Evolutionary conservation across 768 basidiomycete genomes (phyloP).

Genomic region (Nidularia pulvinata): DNA sequence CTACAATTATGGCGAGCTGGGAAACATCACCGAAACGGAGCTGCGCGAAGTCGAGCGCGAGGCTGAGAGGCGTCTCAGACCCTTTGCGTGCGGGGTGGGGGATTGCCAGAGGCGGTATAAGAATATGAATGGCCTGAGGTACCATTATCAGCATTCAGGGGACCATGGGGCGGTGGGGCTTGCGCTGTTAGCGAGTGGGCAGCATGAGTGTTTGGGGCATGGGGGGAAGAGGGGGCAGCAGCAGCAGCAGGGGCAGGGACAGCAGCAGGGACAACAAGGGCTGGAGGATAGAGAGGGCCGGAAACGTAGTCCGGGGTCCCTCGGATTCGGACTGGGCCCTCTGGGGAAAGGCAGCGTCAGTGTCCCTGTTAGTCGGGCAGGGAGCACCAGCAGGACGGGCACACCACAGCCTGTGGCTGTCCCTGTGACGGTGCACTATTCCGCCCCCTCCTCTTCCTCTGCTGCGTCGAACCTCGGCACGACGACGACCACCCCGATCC

Average conservation of each 20-base stretch:
- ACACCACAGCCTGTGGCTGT: slow-evolving; percentile 25
- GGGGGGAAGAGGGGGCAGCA: slow-evolving; percentile 8
- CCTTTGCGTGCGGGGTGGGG: slow-evolving; percentile 89
- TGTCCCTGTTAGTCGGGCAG: slow-evolving; percentile 31
- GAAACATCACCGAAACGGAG: slow-evolving; percentile 59
- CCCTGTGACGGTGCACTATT: slow-evolving; percentile 5
- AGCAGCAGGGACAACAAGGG: slow-evolving; percentile 10
- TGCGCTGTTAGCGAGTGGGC: slow-evolving; percentile 75
- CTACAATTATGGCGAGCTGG: slow-evolving; percentile 33
- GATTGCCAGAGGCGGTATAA: slow-evolving; percentile 90
- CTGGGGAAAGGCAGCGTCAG: slow-evolving; percentile 23
- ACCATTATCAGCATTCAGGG: slow-evolving; percentile 97
- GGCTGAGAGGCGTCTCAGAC: slow-evolving; percentile 79
- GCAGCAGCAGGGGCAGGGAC: neutral
- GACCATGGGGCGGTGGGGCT: slow-evolving; percentile 93
- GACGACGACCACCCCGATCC: slow-evolving; percentile 11
- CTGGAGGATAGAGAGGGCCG: slow-evolving; percentile 9
- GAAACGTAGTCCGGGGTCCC: neutral
- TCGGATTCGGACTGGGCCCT: slow-evolving; percentile 6
- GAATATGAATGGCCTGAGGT: slow-evolving; percentile 97
- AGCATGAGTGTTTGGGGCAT: slow-evolving; percentile 43
- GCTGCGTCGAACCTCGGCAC: slow-evolving; percentile 2
- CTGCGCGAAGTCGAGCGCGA: slow-evolving; percentile 77
- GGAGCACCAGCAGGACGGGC: slow-evolving; percentile 30
- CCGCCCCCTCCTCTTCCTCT: neutral